Conservation (phyloP, 2,329 filamentous ascomycete species). For the Byssoonygena ceratinophila region DNA sequence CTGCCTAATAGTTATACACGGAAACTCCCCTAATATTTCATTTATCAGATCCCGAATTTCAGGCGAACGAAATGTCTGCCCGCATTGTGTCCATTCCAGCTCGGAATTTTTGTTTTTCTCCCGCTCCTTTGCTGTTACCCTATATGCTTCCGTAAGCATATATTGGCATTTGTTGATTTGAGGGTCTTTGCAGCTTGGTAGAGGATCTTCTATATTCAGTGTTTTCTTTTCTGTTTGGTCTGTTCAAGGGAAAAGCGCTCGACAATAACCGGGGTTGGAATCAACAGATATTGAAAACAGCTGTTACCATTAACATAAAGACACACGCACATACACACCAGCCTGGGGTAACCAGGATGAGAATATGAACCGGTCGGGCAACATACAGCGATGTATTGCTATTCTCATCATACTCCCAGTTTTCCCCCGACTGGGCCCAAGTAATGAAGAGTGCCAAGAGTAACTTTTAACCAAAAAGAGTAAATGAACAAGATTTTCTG, state of each 20-base stretch:
- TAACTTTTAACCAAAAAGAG: neutral
- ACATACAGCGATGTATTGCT: neutral
- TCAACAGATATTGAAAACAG: neutral
- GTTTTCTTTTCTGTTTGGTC: neutral
- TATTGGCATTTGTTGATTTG: too few species aligned
- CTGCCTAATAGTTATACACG: neutral
- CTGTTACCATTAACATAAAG: too few species aligned
- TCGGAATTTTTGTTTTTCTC: neutral
- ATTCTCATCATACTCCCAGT: neutral
- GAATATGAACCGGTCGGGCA: neutral
- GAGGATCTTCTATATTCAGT: neutral
- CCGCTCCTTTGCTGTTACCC: too few species aligned
- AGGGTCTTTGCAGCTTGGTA: too few species aligned
- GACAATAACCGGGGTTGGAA: neutral
- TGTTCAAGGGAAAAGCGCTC: neutral
- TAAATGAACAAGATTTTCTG: neutral
- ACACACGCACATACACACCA: neutral
- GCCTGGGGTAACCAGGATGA: neutral
- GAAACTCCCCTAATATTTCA: neutral
- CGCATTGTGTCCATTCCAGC: neutral
- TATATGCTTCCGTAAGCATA: too few species aligned
- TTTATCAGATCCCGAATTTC: neutral
- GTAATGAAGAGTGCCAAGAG: neutral
- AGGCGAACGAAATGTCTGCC: too few species aligned
- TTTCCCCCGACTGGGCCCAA: neutral